Base-by-base conservation (phyloP, 352 stramenopile genomes). In the Phytophthora palmivora region DNA sequence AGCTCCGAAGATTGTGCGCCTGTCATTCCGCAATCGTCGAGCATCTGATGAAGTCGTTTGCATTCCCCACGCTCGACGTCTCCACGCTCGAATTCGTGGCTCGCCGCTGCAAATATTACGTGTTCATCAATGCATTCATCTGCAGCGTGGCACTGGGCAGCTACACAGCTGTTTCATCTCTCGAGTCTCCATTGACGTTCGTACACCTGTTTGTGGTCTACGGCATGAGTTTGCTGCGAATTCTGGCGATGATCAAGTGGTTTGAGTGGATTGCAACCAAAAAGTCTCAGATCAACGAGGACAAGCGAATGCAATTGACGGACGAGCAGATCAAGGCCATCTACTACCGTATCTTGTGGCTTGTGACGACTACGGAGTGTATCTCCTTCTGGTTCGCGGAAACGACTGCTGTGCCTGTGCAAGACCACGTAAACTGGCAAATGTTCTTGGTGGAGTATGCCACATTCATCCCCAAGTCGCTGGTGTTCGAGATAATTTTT, bases 81-180 rank as follows among this genome's bases (percentile, higher is more conserved):
- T 39, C 22, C 41, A 52, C 34, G 45, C 52, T 74, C 6, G 47
- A 67, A 48, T 63, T 69, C 3, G 14, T 81, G 22, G 63, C 77
- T 58, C 79, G 86, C 28, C 77, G 80, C 28, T 72, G 71, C 66
- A 93, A 91, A 74, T 95, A 87, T 69, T 95, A 95, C 73, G 46
- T 66, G 15, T 45, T 95, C 53, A 90, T 95, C 68, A 95, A 95
- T 56, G 72, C 76, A 15, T 95, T 95, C 68, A 92, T 92, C 61
- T 88, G 71, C 56, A 72, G 69, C 33, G 66, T 95, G 32, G 78
- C 63, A 5, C 19, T 74, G 11, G 45, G 38, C 10, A 87, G 75
- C 58, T 71, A 67, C 39, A 21, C 41, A 19, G 38, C 79, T 51
- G 42, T 67, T 14, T 37, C 44, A 8, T 48, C 30, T 24, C 19